Base-by-base conservation (phyloP, 306 rosid genomes). In the Trichosanthes truncata region DNA sequence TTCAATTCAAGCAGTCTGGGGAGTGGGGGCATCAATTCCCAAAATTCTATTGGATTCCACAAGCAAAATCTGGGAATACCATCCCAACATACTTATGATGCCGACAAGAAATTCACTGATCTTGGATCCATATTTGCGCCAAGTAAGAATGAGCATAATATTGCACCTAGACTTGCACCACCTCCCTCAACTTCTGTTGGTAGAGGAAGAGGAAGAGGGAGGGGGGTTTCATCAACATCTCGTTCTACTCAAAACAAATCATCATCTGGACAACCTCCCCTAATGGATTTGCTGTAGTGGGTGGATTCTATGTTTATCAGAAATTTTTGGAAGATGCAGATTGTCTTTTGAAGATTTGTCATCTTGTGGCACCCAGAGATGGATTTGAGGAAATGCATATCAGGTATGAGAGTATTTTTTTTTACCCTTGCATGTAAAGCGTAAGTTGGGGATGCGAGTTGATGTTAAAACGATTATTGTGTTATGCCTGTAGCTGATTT, bases 161-260 rank as follows among this genome's bases (percentile, higher is more conserved):
- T 81, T 80, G 92, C 97, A 11, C 97, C 84, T 41, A 89, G 84
- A 84, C 97, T 96, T 25, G 99, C 97, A 12, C 99, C 99, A 4
- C 98, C 99, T 13, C 99, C 99, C 3, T 84, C 94, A 78, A 89
- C 88, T 45, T 60, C 96, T 11, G 89, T 90, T 53, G 98, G 97
- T 74, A 89, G 98, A 87, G 98, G 98, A 77, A 83, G 97, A 84
- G 99, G 96, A 20, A 90, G 98, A 83, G 98, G 97, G 73, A 88
- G 92, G 78, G 96, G 89, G 80, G 65, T 78, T 65, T 60, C 78
- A 40, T 83, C 96, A 63, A 77, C 86, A 69, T 48, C 83, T 68
- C 85, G 89, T 51, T 61, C 93, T 62, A 83, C 90, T 80, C 88
- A 86, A 69, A 75, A 83, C 62, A 93, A 85, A 84, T 80, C 93